Evolutionary conservation across 805 yeast genomes (phyloP).

Genomic region (Barnettozyma sucrosica): DNA sequence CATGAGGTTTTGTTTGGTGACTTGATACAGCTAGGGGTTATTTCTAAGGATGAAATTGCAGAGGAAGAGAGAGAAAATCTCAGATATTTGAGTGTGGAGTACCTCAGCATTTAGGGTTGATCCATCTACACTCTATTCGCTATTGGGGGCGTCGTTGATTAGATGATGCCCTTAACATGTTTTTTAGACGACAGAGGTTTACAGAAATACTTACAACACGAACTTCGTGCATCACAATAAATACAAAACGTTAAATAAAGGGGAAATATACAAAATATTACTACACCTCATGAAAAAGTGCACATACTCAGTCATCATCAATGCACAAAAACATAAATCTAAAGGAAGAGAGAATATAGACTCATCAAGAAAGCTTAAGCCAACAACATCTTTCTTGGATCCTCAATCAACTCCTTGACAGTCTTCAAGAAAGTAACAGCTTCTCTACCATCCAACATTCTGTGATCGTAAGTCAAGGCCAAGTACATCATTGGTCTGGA

Average conservation of each 20-base stretch:
- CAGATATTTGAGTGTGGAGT: slow-evolving; percentile 28
- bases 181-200: too few relatives aligned
- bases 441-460: slow-evolving; percentile 97
- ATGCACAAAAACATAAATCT: slow-evolving; percentile 1
- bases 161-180: too few relatives aligned
- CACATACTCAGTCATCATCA: neutral
- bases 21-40: slow-evolving; percentile 52
- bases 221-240: neutral
- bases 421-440: slow-evolving; percentile 96
- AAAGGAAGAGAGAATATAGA: neutral
- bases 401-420: slow-evolving; percentile 94
- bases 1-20: slow-evolving; percentile 72
- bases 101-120: slow-evolving; percentile 12
- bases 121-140: too few relatives aligned
- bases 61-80: slow-evolving; percentile 28
- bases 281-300: neutral
- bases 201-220: neutral
- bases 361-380: slow-evolving; percentile 21
- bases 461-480: slow-evolving; percentile 97
- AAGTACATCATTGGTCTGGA: slow-evolving; percentile 99
- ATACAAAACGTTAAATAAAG: slow-evolving; percentile 1
- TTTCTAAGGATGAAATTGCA: slow-evolving; percentile 29
- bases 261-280: neutral
- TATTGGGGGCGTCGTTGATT: too few relatives aligned
- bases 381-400: slow-evolving; percentile 95